Conservation (phyloP, 2,329 filamentous ascomycete species). For the Neobulgaria alba region DNA sequence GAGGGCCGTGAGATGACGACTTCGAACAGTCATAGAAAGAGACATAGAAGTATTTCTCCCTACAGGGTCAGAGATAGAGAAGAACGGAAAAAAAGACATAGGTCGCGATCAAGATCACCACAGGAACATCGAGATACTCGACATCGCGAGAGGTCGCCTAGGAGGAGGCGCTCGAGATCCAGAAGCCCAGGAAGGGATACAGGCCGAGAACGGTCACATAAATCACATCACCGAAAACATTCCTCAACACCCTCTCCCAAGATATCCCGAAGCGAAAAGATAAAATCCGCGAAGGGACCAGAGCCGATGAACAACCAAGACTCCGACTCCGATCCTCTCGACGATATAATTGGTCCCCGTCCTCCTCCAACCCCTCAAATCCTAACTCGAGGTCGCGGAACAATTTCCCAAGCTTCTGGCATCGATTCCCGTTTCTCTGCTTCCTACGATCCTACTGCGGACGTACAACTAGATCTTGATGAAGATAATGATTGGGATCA, state of each 20-base stretch:
- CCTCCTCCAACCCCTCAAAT: conserved; percentile 33
- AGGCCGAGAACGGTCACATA: conserved; percentile 10
- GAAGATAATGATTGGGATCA: conserved; percentile 67
- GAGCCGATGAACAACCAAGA: conserved; percentile 13
- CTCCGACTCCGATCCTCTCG: conserved; percentile 62
- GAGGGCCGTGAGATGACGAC: conserved; percentile 6
- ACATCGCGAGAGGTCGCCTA: conserved; percentile 29
- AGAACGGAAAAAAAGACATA: conserved; percentile 13
- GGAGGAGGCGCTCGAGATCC: conserved; percentile 18
- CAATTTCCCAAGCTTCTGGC: conserved; percentile 48
- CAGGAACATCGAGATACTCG: conserved; percentile 14
- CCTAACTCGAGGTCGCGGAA: conserved; percentile 61
- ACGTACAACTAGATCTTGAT: conserved; percentile 44
- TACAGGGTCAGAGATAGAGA: conserved; percentile 14
- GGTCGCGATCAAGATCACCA: conserved; percentile 19
- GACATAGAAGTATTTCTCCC: conserved; percentile 18
- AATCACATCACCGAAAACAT: conserved; percentile 5
- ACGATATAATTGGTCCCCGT: conserved; percentile 69
- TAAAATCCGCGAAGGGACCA: conserved; percentile 1
- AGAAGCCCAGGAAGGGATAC: conserved; percentile 10
- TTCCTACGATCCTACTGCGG: conserved; percentile 48
- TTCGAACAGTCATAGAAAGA: conserved; percentile 22
- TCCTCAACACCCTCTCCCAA: conserved; percentile 11
- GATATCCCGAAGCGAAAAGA: conserved; percentile 1
- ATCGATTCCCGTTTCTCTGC: conserved; percentile 77